These are phyloP conservation scores for Brassica napus DNA, from an alignment of 345 rosid species.

Conservation along the genomic window DNA sequence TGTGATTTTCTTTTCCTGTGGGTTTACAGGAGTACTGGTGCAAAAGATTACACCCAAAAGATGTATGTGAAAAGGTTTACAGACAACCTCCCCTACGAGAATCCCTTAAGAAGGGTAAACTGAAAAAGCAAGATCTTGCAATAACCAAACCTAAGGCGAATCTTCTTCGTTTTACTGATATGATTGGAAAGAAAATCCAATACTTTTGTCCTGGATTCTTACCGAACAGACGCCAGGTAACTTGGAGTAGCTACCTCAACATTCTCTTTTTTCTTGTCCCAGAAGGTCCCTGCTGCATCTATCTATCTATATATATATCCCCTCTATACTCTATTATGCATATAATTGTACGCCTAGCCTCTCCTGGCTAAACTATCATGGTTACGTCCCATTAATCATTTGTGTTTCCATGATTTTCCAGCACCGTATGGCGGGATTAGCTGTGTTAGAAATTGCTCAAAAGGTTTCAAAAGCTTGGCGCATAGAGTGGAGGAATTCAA, in stretches of 20 bases:
- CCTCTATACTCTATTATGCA: conserved; percentile 2
- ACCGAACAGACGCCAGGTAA: conserved; percentile 91
- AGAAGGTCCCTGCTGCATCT: too few species aligned
- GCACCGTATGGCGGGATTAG: conserved; percentile 99
- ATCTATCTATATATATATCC: neutral
- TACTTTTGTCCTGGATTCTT: conserved; percentile 83
- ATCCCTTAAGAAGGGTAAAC: conserved; percentile 80
- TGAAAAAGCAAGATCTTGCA: conserved; percentile 82
- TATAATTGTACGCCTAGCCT: neutral
- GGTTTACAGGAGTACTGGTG: conserved; percentile 92
- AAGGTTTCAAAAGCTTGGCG: conserved; percentile 94
- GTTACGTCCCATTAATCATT: neutral
- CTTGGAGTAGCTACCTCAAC: conserved; percentile 14
- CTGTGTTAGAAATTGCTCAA: conserved; percentile 88
- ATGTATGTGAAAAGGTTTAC: conserved; percentile 92
- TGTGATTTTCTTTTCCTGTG: conserved; percentile 25
- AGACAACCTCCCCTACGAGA: conserved; percentile 90
- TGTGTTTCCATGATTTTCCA: conserved; percentile 45
- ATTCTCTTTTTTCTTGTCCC: neutral
- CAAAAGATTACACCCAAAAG: conserved; percentile 91
- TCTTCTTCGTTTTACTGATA: conserved; percentile 78
- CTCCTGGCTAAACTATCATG: neutral
- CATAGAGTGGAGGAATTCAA: conserved; percentile 70
- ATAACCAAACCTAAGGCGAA: conserved; percentile 73
- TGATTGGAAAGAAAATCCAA: conserved; percentile 87